Evolutionary conservation across 371 early-diverging fungal genomes (phyloP).

Genomic region (Lichtheimia ramosa): DNA sequence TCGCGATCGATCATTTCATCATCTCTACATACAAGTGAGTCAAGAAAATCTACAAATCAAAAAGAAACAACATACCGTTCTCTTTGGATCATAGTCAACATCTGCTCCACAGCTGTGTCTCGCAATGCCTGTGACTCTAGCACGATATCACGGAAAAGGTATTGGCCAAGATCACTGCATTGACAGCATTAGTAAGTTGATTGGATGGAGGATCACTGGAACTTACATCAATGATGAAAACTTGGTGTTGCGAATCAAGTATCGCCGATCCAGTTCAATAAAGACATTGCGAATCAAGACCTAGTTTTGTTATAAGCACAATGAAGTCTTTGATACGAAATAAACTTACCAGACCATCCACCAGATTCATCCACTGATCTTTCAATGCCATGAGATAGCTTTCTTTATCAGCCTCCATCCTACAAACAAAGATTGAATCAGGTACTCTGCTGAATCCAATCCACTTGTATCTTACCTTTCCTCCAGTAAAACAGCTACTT

Average conservation of each 20-base stretch:
- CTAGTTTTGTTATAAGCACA: slow-evolving; percentile 16
- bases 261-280: slow-evolving; percentile 89
- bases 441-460: not conserved
- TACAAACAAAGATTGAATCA: not conserved
- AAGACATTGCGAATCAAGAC: slow-evolving; percentile 80
- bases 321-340: not conserved
- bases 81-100: slow-evolving; percentile 38
- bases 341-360: slow-evolving; percentile 58
- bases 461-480: not conserved
- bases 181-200: not conserved
- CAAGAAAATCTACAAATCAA: too few species aligned
- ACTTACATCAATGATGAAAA: slow-evolving; percentile 69
- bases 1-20: slow-evolving; percentile 55
- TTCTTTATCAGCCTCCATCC: slow-evolving; percentile 19
- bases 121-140: slow-evolving; percentile 50
- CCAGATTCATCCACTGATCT: slow-evolving; percentile 58
- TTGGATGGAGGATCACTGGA: not conserved
- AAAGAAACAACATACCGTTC: too few species aligned
- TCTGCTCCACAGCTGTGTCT: slow-evolving; percentile 36
- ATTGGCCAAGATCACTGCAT: slow-evolving; percentile 67
- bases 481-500: slow-evolving; percentile 15
- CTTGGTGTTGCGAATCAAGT: slow-evolving; percentile 72
- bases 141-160: slow-evolving; percentile 64
- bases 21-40: slow-evolving; percentile 29
- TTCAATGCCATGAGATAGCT: slow-evolving; percentile 53